These are phyloP conservation scores for Candolleomyces aberdarensis DNA, from an alignment of 768 basidiomycete species.

Conservation along the genomic window DNA sequence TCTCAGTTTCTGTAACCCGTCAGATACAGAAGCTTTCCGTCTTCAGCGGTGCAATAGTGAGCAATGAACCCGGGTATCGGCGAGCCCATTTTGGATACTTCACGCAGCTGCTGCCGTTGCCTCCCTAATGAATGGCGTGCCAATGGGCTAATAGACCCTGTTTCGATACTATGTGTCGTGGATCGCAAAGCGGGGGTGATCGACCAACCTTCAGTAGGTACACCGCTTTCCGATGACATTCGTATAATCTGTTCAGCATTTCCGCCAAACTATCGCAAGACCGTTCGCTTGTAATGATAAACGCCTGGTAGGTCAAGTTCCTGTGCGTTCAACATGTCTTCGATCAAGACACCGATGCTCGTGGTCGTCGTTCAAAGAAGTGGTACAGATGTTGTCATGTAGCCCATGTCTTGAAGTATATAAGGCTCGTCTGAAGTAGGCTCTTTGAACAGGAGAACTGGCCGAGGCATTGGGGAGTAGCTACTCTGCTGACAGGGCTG, in stretches of 20 bases:
- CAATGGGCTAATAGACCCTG: too few species aligned
- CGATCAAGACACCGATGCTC: constrained; percentile 43
- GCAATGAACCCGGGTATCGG: too few species aligned
- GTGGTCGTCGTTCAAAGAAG: constrained; percentile 66
- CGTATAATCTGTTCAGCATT: constrained; percentile 28
- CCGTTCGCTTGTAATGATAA: constrained; percentile 73
- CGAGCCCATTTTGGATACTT: too few species aligned
- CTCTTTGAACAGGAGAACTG: constrained; percentile 43
- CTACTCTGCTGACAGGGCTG: too few species aligned
- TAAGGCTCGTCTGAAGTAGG: constrained; percentile 55
- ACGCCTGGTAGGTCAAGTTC: constrained; percentile 47
- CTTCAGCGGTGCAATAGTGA: constrained; percentile 15
- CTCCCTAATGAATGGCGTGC: too few species aligned
- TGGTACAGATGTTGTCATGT: constrained; percentile 56
- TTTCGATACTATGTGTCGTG: too few species aligned
- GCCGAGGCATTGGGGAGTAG: background rate
- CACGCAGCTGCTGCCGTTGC: too few species aligned
- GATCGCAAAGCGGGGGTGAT: background rate
- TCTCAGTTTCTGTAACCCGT: constrained; percentile 88
- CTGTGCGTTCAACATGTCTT: constrained; percentile 27
- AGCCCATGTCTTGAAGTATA: constrained; percentile 50
- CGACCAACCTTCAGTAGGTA: too few species aligned
- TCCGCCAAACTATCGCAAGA: constrained; percentile 69
- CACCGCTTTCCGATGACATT: too few species aligned
- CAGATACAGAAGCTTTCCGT: constrained; percentile 56